Base-by-base conservation (phyloP, 2,329 filamentous ascomycete species). In the Aspergillus eucalypticola region DNA sequence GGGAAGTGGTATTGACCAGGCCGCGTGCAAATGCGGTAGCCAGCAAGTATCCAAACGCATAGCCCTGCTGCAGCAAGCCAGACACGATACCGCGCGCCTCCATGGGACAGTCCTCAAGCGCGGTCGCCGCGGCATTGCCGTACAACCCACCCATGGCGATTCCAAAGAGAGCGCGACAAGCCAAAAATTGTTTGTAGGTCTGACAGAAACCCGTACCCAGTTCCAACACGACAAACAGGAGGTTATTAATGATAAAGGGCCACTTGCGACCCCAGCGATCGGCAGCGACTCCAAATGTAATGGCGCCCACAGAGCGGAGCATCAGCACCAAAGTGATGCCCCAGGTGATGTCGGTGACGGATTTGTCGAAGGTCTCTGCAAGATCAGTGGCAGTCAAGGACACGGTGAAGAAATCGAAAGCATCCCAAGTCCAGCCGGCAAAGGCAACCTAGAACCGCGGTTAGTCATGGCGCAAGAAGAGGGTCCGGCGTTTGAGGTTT, bases 111-210 rank as follows among this genome's bases (percentile, higher is more conserved):
- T 88, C 86, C 71, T 88, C 86, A 13, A 88, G 73, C 0, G 86
- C 86, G 2, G 85, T 88, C 0, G 86, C 85, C 8, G 85, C 84
- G 10, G 82, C 84, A 65, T 87, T 87, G 3, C 85, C 85, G 66
- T 86, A 87, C 10, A 87, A 70, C 52, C 85, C 85, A 19, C 85
- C 85, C 86, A 88, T 88, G 6, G 86, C 86, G 67, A 88, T 84
- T 19, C 86, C 86, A 64, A 86, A 88, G 3, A 88, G 74, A 0
- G 86, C 83, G 15, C 86, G 79, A 50, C 85, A 83, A 2, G 78
- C 85, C 35, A 88, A 73, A 66, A 88, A 88, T 61, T 84, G 79
- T 8, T 81, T 70, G 68, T 86, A 87, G 2, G 82, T 86, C 8
- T 81, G 72, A 62, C 80, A 83, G 68, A 88, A 88, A 21, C 84